Evolutionary conservation across 805 yeast species (phyloP), one percentile per base, ranked within the genome.

Genomic region (Monosporozyma unispora): DNA sequence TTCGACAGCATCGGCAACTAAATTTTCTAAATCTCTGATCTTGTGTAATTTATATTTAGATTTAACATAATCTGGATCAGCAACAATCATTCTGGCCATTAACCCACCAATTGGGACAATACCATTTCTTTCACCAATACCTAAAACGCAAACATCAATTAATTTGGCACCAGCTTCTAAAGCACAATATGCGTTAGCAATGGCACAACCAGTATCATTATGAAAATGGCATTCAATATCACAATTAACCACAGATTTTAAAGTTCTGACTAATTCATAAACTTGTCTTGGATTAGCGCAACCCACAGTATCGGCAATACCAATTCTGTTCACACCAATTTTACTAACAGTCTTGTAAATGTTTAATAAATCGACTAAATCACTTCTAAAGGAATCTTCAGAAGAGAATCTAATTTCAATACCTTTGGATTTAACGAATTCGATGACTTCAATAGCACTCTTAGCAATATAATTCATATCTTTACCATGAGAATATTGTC

Each of bases 271-370:
- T 60, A 91, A 80, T 74, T 91, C 99, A 70, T 91, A 91, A 52
- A 91, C 99, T 73, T 93, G 98, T 74, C 99, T 83, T 62, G 99
- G 99, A 76, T 91, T 91, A 57, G 99, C 99, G 70, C 98, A 85
- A 46, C 99, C 99, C 50, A 91, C 99, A 35, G 99, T 91, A 69
- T 91, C 99, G 58, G 99, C 99, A 73, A 91, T 91, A 74, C 99
- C 99, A 49, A 91, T 96, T 72, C 99, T 82, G 78, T 93, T 89
- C 54, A 91, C 99, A 63, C 99, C 99, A 60, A 91, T 87, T 74
- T 88, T 87, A 75, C 87, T 95, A 57, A 91, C 99, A 25, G 97
- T 89, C 71, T 89, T 85, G 77, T 91, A 91, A 61, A 91, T 93
- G 74, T 91, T 91, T 64, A 91, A 80, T 66, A 91, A 75, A 66